Conservation (phyloP, 2,329 filamentous ascomycete species). For the Lasiodiplodia gonubiensis region DNA sequence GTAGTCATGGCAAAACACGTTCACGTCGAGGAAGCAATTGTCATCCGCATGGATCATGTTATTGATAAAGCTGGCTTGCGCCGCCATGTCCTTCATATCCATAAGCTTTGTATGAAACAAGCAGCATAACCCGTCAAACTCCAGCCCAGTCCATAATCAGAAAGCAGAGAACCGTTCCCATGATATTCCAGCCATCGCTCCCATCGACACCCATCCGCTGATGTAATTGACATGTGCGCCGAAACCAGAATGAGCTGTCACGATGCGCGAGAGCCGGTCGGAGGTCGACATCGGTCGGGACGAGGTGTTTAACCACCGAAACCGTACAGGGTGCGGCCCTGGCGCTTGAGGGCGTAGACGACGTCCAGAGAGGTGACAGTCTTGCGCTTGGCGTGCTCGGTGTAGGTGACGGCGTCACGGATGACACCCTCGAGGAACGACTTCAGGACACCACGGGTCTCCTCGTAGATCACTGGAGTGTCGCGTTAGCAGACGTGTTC, state of each 20-base stretch:
- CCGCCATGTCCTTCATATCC: slow-evolving; percentile 21
- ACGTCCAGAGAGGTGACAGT: slow-evolving; percentile 69
- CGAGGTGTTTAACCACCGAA: slow-evolving; percentile 64
- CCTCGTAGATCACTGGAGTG: slow-evolving; percentile 74
- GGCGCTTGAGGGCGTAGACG: slow-evolving; percentile 68
- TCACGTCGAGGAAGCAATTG: background rate
- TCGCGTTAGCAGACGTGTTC: slow-evolving; percentile 31
- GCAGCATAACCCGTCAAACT: slow-evolving; percentile 17
- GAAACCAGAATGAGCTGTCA: slow-evolving; percentile 21
- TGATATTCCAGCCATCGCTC: slow-evolving; percentile 11
- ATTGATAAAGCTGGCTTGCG: slow-evolving; percentile 23
- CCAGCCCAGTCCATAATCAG: slow-evolving; percentile 11
- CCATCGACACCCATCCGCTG: slow-evolving; percentile 13
- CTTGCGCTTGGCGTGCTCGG: slow-evolving; percentile 82
- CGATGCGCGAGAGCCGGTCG: slow-evolving; percentile 12
- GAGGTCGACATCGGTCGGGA: background rate
- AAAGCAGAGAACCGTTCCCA: slow-evolving; percentile 23
- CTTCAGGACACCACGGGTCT: slow-evolving; percentile 82
- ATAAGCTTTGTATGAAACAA: slow-evolving; percentile 1
- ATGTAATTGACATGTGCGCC: slow-evolving; percentile 20
- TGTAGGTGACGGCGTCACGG: slow-evolving; percentile 80
- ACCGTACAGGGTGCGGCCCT: slow-evolving; percentile 70
- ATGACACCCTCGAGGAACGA: slow-evolving; percentile 84
- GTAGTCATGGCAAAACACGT: background rate
- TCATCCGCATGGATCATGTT: slow-evolving; percentile 20